Base-by-base conservation (phyloP, 2,329 filamentous ascomycete species). In the Xylariales sp. region DNA sequence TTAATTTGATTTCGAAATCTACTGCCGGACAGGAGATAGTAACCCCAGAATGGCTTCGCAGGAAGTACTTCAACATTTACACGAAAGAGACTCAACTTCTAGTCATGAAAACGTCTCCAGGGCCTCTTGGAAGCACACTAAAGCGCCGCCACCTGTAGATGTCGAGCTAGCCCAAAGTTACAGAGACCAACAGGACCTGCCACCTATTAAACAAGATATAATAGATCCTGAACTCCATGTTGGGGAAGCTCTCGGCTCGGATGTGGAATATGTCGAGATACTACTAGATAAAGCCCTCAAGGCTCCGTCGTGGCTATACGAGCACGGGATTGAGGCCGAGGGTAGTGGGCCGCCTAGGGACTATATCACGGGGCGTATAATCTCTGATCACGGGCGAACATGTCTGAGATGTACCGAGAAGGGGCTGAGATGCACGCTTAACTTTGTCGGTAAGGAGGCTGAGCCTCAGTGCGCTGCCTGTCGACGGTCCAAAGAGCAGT, bases 371-470 rank as follows among this genome's bases (percentile, higher is more conserved):
- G 75, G 75, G 5, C 65, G 72, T 2, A 10, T 14, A 1, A 30
- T 77, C 0, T 59, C 65, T 1, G 41, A 73, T 3, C 53, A 68
- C 14, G 69, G 67, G 1, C 64, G 55, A 2, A 50, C 69, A n/a
- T 77, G 75, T 55, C 54, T 76, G 1, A 59, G 72, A 7, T 77
- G 75, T 39, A 49, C 43, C 3, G 67, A 72, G 16, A 74, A 75
- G 23, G 70, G 59, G 1, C 72, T 76, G 0, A 60, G 54, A 6
- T 77, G 75, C 66, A 77, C 75, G 7, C 68, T 76, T 0, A 67
- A 54, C 9, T 76, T 69, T 62, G 0, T 64, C 3, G 71, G 69
- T 1, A 49, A 63, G n/a, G 70, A 73, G 12, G n/a, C 5, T 1
- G 71, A 69, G 14, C 30, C 28, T 0, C 69, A 68, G 59, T 77